Evolutionary conservation across 306 rosid species (phyloP).

Genomic region (Quercus robur): DNA sequence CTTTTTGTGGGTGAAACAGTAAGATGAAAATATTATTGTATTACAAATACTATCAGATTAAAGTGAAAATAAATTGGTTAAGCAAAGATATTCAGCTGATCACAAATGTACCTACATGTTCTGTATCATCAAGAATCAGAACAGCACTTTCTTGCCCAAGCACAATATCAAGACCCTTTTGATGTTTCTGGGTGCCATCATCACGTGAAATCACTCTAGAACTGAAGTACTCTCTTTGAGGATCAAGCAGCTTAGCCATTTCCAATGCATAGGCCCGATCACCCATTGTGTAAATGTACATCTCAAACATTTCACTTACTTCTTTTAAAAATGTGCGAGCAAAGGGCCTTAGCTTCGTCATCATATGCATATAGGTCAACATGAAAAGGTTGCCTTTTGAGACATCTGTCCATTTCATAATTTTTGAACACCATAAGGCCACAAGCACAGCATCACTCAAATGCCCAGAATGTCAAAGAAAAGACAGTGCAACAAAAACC

Average conservation of each 20-base stretch:
- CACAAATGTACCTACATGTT: constrained; percentile 54
- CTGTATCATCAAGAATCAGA: constrained; percentile 89
- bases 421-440: constrained; percentile 2
- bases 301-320: constrained; percentile 68
- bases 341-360: constrained; percentile 93
- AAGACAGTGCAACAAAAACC: constrained; percentile 6
- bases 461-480: neutral
- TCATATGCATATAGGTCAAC: constrained; percentile 62
- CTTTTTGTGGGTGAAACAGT: no score
- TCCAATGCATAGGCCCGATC: constrained; percentile 83
- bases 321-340: constrained; percentile 75
- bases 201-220: constrained; percentile 83
- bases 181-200: constrained; percentile 86
- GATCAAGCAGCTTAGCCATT: constrained; percentile 92
- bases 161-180: constrained; percentile 87
- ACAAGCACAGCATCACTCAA: neutral
- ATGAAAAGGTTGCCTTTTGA: constrained; percentile 68
- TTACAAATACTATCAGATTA: neutral
- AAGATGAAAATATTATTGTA: neutral
- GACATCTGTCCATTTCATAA: constrained; percentile 45
- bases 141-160: constrained; percentile 89
- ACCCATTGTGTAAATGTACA: constrained; percentile 95
- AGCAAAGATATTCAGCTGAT: neutral
- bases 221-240: constrained; percentile 66
- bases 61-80: constrained; percentile 1